Percentiles rank a stretch among this genome's conserved stretches.
These are phyloP conservation scores for Moesziomyces sp. DNA, from an alignment of 1,284 basidiomycete genomes.

Conservation along the genomic window DNA sequence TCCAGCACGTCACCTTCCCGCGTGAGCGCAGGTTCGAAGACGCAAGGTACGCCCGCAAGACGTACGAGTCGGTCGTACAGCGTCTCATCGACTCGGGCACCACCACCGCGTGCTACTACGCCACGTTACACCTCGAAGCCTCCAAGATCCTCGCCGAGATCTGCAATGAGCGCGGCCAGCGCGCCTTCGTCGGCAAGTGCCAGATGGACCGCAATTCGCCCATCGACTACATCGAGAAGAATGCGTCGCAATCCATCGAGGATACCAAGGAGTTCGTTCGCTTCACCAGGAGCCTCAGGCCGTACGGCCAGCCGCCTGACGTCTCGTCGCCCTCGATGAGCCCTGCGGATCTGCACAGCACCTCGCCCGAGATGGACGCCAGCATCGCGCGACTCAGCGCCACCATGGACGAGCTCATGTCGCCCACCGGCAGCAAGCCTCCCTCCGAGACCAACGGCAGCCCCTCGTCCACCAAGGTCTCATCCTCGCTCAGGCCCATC, in stretches of 20 bases:
- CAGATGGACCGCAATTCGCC: slow-evolving; percentile 88
- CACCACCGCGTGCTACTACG: slow-evolving; percentile 93
- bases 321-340: slow-evolving; percentile 48
- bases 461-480: slow-evolving; percentile 26
- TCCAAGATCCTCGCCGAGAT: slow-evolving; percentile 84
- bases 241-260: slow-evolving; percentile 55
- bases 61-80: slow-evolving; percentile 80
- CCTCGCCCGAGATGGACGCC: slow-evolving; percentile 56
- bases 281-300: slow-evolving; percentile 45
- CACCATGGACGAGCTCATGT: slow-evolving; percentile 60
- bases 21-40: slow-evolving; percentile 85
- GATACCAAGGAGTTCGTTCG: slow-evolving; percentile 61
- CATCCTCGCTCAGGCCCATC: slow-evolving; percentile 19
- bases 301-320: slow-evolving; percentile 44
- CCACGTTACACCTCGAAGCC: slow-evolving; percentile 81
- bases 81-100: slow-evolving; percentile 77
- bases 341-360: slow-evolving; percentile 31
- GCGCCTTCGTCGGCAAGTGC: slow-evolving; percentile 89
- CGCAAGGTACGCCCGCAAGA: slow-evolving; percentile 75
- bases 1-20: slow-evolving; percentile 86
- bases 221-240: slow-evolving; percentile 77
- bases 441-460: slow-evolving; percentile 42
- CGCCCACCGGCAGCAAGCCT: slow-evolving; percentile 33
- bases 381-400: slow-evolving; percentile 56
- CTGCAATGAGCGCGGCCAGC: slow-evolving; percentile 79